Conservation (phyloP, 2,329 filamentous ascomycete species). For the Aspergillus vadensis region DNA sequence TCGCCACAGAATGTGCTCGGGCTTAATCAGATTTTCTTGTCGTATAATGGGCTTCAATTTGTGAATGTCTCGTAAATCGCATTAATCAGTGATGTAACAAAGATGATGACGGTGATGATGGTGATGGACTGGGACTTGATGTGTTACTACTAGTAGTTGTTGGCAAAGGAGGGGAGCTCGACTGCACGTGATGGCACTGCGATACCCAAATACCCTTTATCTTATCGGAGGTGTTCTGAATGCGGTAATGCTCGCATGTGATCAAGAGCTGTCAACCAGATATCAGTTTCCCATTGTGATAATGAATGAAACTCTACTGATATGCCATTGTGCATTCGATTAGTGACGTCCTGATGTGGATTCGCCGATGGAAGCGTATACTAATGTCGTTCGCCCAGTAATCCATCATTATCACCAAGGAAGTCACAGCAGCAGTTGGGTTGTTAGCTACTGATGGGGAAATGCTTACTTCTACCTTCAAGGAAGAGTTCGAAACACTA, state of each 20-base stretch:
- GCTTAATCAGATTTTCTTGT: neutral
- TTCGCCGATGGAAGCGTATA: neutral
- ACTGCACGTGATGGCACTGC: constrained; percentile 22
- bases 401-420: no score
- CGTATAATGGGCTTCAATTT: neutral
- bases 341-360: no score
- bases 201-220: constrained; percentile 17
- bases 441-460: no score
- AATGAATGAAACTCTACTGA: neutral
- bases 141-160: neutral
- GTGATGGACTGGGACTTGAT: neutral
- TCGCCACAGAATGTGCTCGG: neutral
- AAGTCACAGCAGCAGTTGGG: no score
- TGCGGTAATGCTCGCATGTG: neutral
- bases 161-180: constrained; percentile 10
- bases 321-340: neutral
- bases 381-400: no score
- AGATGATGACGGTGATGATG: neutral
- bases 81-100: neutral
- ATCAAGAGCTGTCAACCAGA: neutral
- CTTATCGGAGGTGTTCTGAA: constrained; percentile 10
- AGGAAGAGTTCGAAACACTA: no score
- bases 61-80: neutral
- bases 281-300: neutral
- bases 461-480: no score